Evolutionary conservation across 768 basidiomycete genomes (phyloP).

Genomic region (Stropharia rugosoannulata): DNA sequence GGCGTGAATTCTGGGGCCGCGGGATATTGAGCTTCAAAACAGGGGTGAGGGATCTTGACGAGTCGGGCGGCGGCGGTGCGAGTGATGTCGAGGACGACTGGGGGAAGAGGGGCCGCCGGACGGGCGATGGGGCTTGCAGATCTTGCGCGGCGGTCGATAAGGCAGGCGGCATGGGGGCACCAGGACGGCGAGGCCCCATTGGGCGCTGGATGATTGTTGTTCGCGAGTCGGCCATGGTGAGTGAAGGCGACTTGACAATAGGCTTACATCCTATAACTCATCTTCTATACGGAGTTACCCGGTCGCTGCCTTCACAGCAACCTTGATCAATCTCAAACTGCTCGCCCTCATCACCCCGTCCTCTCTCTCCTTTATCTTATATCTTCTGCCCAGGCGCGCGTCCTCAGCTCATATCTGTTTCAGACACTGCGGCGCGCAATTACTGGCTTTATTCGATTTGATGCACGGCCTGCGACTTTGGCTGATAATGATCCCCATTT

Average conservation of each 20-base stretch:
- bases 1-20: slow-evolving; percentile 16
- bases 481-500: background rate
- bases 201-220: slow-evolving; percentile 34
- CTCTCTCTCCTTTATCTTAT: background rate
- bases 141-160: slow-evolving; percentile 7
- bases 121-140: slow-evolving; percentile 21
- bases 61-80: slow-evolving; percentile 18
- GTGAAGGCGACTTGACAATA: slow-evolving; percentile 2
- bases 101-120: slow-evolving; percentile 24
- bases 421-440: too few relatives aligned
- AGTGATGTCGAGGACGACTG: slow-evolving; percentile 24
- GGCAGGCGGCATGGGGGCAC: background rate
- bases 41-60: slow-evolving; percentile 26
- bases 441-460: too few relatives aligned
- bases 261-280: slow-evolving; percentile 3
- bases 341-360: background rate
- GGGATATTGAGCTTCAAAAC: slow-evolving; percentile 23
- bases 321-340: slow-evolving; percentile 3
- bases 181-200: slow-evolving; percentile 29
- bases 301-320: slow-evolving; percentile 11
- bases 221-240: slow-evolving; percentile 23
- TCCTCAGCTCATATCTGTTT: too few relatives aligned
- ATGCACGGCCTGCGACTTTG: too few relatives aligned
- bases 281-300: slow-evolving; percentile 2
- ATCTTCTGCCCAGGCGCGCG: background rate